A percentile compares a stretch with the other conserved stretches of the same genome.
Conservation (phyloP, 2,329 filamentous ascomycete genomes). For the Colletotrichum euphorbiae region DNA sequence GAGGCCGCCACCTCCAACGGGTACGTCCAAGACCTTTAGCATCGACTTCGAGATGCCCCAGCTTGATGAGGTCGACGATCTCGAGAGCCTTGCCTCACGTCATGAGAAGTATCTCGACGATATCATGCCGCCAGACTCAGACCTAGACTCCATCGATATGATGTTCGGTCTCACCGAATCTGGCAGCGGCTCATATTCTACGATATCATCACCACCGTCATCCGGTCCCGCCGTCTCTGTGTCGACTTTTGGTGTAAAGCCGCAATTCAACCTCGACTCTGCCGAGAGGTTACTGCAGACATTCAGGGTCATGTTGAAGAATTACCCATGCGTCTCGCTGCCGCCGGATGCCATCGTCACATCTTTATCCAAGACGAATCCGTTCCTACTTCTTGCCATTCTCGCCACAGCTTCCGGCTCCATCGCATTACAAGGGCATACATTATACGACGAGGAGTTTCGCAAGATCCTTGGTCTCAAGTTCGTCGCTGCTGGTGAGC, state of each 20-base stretch:
- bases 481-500: conserved; percentile 67
- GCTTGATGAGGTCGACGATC: conserved; percentile 52
- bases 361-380: conserved; percentile 57
- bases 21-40: conserved; percentile 62
- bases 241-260: conserved; percentile 57
- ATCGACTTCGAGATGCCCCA: conserved; percentile 63
- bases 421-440: conserved; percentile 62
- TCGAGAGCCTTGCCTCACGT: conserved; percentile 56
- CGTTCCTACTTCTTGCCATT: conserved; percentile 67
- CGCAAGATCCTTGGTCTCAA: conserved; percentile 67
- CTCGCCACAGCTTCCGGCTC: conserved; percentile 62
- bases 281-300: conserved; percentile 57
- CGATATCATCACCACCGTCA: conserved; percentile 41
- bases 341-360: conserved; percentile 55
- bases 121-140: conserved; percentile 49
- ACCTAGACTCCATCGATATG: conserved; percentile 37
- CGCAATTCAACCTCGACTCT: conserved; percentile 67
- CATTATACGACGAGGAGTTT: conserved; percentile 68
- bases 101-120: conserved; percentile 58
- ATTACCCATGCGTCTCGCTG: conserved; percentile 59
- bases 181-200: conserved; percentile 21
- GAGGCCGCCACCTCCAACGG: conserved; percentile 48
- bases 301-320: conserved; percentile 57
- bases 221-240: conserved; percentile 47
- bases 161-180: conserved; percentile 28